phyloP scores from a whole-genome alignment of 2,329 filamentous ascomycete genomes.

The Neodidymelliopsis sp. region DNA sequence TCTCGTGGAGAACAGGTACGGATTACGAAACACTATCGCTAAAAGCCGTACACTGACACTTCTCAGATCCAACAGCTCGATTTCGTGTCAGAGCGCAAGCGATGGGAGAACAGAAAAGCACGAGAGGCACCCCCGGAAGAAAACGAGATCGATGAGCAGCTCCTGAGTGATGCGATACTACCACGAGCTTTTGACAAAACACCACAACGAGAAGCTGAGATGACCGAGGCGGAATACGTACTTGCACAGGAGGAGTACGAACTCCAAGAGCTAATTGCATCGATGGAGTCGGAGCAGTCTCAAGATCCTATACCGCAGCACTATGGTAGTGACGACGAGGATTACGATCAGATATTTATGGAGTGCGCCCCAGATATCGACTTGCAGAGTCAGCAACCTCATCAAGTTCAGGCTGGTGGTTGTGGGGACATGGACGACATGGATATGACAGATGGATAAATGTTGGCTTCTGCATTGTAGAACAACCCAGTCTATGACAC shows the following conservation, averaged over 20 bases:
- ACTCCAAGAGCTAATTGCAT: constrained; percentile 54
- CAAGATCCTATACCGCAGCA: constrained; percentile 36
- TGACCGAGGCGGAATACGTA: constrained; percentile 50
- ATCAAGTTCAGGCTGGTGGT: constrained; percentile 10
- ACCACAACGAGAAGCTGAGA: constrained; percentile 27
- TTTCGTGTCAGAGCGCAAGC: constrained; percentile 52
- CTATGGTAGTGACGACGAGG: constrained; percentile 64
- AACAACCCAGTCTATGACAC: no score
- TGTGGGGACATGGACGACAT: constrained; percentile 41
- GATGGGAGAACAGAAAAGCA: constrained; percentile 55
- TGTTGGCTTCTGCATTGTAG: no score
- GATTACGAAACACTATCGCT: neutral
- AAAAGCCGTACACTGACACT: constrained; percentile 12
- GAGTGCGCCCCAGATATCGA: constrained; percentile 60
- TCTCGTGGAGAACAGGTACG: constrained; percentile 56
- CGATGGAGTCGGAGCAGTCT: constrained; percentile 48
- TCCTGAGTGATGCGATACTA: constrained; percentile 21
- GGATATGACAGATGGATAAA: constrained; percentile 40
- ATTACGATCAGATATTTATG: constrained; percentile 70
- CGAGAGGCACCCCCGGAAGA: constrained; percentile 48
- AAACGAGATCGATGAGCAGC: constrained; percentile 36
- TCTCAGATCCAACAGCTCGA: constrained; percentile 58
- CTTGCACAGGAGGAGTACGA: constrained; percentile 54
- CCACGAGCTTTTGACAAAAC: constrained; percentile 6
- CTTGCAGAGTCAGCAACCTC: constrained; percentile 49